phyloP scores from a whole-genome alignment of 2,329 filamentous ascomycete species.

The Microthyrium microscopicum region DNA sequence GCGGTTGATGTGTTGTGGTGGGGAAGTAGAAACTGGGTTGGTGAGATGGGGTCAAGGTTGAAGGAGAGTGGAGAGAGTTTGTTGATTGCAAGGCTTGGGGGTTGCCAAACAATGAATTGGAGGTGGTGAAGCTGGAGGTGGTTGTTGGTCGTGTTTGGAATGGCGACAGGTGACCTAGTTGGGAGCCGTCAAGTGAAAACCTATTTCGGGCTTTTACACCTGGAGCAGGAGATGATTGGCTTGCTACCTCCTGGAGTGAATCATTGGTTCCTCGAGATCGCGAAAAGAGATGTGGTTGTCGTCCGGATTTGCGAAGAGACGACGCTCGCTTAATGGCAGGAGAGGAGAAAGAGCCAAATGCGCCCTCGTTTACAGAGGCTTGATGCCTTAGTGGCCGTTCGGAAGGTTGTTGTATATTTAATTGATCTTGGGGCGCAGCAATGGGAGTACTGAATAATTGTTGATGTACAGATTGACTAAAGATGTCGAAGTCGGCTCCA shows the following conservation, averaged over 20 bases:
- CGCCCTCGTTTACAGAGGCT: too few relatives aligned
- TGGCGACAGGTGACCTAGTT: conserved; percentile 40
- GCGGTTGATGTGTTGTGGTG: conserved; percentile 33
- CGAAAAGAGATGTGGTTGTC: conserved; percentile 60
- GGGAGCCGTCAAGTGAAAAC: conserved; percentile 62
- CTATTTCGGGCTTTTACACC: conserved; percentile 50
- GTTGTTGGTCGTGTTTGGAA: too few relatives aligned
- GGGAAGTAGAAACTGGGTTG: conserved; percentile 11
- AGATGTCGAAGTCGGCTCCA: conserved; percentile 54
- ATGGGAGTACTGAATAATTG: conserved; percentile 16
- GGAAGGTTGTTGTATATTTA: too few relatives aligned
- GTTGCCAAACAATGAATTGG: not conserved
- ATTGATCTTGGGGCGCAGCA: too few relatives aligned
- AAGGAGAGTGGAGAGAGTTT: not conserved
- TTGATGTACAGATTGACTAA: too few relatives aligned
- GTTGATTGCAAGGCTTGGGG: conserved; percentile 1
- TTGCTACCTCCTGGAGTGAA: conserved; percentile 16
- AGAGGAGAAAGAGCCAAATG: too few relatives aligned
- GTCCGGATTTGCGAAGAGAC: conserved; percentile 48
- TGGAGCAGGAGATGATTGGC: conserved; percentile 7
- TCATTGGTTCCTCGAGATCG: conserved; percentile 22
- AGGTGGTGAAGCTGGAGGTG: not conserved
- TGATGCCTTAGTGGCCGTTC: too few relatives aligned
- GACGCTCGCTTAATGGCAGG: conserved; percentile 17
- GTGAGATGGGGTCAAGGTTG: too few relatives aligned